Conservation (phyloP, 768 basidiomycete genomes). For the Rhizopogon roseolus region DNA sequence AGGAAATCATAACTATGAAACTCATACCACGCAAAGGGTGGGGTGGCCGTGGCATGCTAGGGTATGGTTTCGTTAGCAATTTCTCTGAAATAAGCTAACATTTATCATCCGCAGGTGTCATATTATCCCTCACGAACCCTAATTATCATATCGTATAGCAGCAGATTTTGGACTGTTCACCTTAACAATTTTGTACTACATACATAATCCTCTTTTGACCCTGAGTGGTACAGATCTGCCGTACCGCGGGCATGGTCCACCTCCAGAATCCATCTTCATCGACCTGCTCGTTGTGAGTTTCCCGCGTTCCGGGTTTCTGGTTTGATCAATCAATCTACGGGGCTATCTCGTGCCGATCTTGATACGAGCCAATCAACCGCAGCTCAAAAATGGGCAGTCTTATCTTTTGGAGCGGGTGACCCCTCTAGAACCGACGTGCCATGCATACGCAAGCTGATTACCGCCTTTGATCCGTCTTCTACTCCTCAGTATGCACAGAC, state of each 20-base stretch:
- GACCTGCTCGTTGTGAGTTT: not conserved
- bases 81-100: slow-evolving; percentile 1
- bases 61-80: slow-evolving; percentile 40
- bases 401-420: no score
- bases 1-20: slow-evolving; percentile 40
- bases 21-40: slow-evolving; percentile 71
- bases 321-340: not conserved
- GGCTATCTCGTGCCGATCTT: not conserved
- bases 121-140: slow-evolving; percentile 43
- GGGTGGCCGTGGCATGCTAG: slow-evolving; percentile 85
- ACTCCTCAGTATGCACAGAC: no score
- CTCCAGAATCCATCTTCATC: not conserved
- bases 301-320: not conserved
- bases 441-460: no score
- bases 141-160: no score
- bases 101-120: slow-evolving; percentile 43
- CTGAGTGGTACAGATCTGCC: no score
- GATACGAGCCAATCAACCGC: no score
- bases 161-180: not conserved
- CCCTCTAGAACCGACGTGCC: no score
- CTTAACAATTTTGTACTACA: not conserved
- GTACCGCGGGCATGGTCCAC: no score
- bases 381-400: no score
- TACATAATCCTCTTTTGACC: no score
- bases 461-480: no score